phyloP scores from a whole-genome alignment of 768 basidiomycete genomes.

The Tricholomella constricta region DNA sequence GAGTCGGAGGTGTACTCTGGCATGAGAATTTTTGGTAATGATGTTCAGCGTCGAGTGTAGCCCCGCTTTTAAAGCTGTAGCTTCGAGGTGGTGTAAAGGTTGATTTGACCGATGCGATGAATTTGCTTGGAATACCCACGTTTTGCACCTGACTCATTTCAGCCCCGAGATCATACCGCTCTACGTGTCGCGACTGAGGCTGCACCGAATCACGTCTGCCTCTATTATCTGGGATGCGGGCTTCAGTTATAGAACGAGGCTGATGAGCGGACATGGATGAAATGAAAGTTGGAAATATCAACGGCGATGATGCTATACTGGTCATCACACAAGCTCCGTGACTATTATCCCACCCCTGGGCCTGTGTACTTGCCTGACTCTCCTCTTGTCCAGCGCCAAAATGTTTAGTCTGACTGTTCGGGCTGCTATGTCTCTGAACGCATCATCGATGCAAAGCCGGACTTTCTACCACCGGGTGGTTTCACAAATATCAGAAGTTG shows the following conservation, averaged over 20 bases:
- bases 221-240: background rate
- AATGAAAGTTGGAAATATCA: background rate
- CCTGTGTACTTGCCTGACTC: too few species aligned
- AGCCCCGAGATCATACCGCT: slow-evolving; percentile 5
- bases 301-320: background rate
- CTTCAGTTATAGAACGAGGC: too few species aligned
- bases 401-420: too few species aligned
- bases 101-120: background rate
- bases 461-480: background rate
- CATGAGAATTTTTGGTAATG: slow-evolving; percentile 9
- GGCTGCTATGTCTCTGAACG: background rate
- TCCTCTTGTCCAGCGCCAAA: too few species aligned
- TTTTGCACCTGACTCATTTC: slow-evolving; percentile 8
- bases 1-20: slow-evolving; percentile 35
- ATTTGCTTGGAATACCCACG: slow-evolving; percentile 1
- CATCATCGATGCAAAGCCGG: background rate
- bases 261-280: background rate
- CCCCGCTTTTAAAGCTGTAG: slow-evolving; percentile 5
- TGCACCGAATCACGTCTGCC: background rate
- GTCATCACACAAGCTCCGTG: background rate
- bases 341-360: slow-evolving; percentile 5
- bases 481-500: background rate
- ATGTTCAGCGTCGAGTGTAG: background rate
- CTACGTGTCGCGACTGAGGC: background rate
- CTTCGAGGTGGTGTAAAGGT: background rate